These are phyloP conservation scores for Penicillium pancosmium DNA, from an alignment of 495 filamentous ascomycete species.

Conservation along the genomic window DNA sequence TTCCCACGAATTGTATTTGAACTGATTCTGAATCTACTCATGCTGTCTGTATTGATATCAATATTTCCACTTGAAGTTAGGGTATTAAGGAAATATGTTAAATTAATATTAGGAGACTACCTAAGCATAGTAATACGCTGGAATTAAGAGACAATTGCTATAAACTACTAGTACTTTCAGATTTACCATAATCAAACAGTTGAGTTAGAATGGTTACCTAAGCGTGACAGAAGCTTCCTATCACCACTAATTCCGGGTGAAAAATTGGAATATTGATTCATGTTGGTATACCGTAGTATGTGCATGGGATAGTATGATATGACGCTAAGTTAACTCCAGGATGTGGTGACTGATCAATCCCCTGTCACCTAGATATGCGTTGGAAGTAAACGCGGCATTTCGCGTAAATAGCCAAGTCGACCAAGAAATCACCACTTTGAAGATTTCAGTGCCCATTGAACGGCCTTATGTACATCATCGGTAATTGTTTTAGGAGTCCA, in stretches of 20 bases:
- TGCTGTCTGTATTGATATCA: too few species aligned
- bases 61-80: too few species aligned
- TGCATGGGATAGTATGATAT: neutral
- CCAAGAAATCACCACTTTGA: slow-evolving; percentile 41
- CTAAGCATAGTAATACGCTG: too few species aligned
- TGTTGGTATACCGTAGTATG: neutral
- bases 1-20: too few species aligned
- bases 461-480: slow-evolving; percentile 69
- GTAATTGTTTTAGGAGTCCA: slow-evolving; percentile 61
- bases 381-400: neutral
- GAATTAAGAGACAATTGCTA: too few species aligned
- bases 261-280: too few species aligned
- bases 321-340: slow-evolving; percentile 4
- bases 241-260: too few species aligned
- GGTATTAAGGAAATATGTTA: too few species aligned
- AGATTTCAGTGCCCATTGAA: slow-evolving; percentile 62
- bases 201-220: too few species aligned
- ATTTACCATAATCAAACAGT: neutral
- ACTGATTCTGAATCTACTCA: too few species aligned
- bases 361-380: neutral
- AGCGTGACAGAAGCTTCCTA: too few species aligned
- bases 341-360: neutral
- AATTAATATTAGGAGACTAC: too few species aligned
- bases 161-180: neutral
- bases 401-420: neutral